A percentile compares a stretch with the other conserved stretches of the same genome.
phyloP scores from a whole-genome alignment of 169 alveolate genomes.

The Cyclospora cayetanensis region DNA sequence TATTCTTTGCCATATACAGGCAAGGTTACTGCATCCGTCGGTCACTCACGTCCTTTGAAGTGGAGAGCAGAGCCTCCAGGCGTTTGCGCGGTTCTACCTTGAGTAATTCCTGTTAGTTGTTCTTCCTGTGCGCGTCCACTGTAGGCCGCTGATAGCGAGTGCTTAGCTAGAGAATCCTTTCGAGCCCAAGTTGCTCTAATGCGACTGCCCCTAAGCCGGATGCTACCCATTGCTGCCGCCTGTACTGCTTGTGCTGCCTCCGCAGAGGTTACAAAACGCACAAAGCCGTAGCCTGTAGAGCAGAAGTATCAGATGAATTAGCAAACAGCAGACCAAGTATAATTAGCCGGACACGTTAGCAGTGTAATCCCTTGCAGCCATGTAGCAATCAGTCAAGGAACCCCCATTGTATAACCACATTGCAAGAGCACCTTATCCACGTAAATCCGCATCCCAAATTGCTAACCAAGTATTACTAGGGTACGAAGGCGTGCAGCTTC shows the following conservation, averaged over 20 bases:
- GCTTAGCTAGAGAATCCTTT: slow-evolving; percentile 79
- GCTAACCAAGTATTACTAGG: not conserved
- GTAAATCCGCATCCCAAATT: not conserved
- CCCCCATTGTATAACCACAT: not conserved
- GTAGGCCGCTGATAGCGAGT: not conserved
- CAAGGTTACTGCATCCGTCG: not conserved
- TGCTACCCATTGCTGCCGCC: slow-evolving; percentile 73
- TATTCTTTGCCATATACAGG: not conserved
- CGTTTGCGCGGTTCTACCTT: not conserved
- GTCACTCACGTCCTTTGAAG: not conserved
- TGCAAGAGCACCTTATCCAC: not conserved
- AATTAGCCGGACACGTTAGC: too few relatives aligned
- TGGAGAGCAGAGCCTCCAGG: not conserved
- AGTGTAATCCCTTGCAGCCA: too few relatives aligned
- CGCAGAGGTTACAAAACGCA: slow-evolving; percentile 74
- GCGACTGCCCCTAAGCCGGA: slow-evolving; percentile 78
- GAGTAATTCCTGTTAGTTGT: not conserved
- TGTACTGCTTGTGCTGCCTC: slow-evolving; percentile 77
- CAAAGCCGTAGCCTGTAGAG: slow-evolving; percentile 78
- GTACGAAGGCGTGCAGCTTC: not conserved
- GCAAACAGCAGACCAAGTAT: too few relatives aligned
- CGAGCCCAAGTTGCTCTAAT: slow-evolving; percentile 81
- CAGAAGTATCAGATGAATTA: not conserved
- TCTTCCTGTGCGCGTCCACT: not conserved
- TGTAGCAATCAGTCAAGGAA: not conserved